Evolutionary conservation across 1,139 yeast species (phyloP).

Genomic region (Sugiyamaella paludigena): DNA sequence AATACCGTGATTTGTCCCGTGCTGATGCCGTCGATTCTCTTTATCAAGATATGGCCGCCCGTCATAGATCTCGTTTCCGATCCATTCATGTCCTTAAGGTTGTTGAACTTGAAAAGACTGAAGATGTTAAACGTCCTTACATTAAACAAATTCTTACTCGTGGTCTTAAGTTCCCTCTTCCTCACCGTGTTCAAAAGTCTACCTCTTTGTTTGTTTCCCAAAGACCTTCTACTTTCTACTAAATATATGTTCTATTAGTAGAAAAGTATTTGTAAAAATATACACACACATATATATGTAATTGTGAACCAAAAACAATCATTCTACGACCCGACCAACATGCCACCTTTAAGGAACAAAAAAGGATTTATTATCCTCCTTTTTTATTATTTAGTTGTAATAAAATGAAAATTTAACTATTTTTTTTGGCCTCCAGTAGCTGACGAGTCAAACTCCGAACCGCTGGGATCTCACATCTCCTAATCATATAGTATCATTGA

Average conservation of each 20-base stretch:
- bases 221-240: slow-evolving; percentile 97
- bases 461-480: too few relatives aligned
- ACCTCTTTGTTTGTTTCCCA: slow-evolving; percentile 83
- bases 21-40: slow-evolving; percentile 98
- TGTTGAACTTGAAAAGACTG: slow-evolving; percentile 96
- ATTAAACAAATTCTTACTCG: slow-evolving; percentile 94
- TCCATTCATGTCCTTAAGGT: slow-evolving; percentile 93
- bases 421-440: too few relatives aligned
- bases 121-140: slow-evolving; percentile 99
- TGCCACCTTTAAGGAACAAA: not conserved
- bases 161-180: slow-evolving; percentile 99
- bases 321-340: too few relatives aligned
- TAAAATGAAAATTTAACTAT: slow-evolving; percentile 12
- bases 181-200: slow-evolving; percentile 97
- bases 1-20: slow-evolving; percentile 99
- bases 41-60: slow-evolving; percentile 99
- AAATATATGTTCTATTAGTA: slow-evolving; percentile 34
- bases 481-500: too few relatives aligned
- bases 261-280: slow-evolving; percentile 5
- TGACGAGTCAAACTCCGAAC: too few relatives aligned
- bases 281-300: slow-evolving; percentile 2
- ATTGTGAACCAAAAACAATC: slow-evolving; percentile 1
- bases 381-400: slow-evolving; percentile 13
- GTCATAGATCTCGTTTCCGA: slow-evolving; percentile 99
- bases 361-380: not conserved